These are phyloP conservation scores for Tilletia walkeri DNA, from an alignment of 1,284 basidiomycete species.

Conservation along the genomic window DNA sequence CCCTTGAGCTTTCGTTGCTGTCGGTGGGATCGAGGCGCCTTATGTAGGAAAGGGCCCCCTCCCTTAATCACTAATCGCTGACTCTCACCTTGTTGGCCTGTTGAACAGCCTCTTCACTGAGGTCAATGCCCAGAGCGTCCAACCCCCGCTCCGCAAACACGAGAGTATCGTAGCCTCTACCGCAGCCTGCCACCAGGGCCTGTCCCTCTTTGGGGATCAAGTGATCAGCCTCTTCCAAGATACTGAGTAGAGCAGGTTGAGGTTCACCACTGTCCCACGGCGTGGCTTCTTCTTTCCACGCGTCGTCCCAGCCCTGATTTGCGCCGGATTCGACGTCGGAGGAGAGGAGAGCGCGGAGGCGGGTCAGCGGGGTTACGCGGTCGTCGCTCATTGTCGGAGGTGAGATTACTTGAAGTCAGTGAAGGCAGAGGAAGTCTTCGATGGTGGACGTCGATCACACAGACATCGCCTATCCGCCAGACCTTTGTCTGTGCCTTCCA, in stretches of 20 bases:
- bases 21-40: not conserved
- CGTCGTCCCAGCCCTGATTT: slow-evolving; percentile 32
- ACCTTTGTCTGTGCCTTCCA: too few species aligned
- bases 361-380: not conserved
- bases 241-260: slow-evolving; percentile 34
- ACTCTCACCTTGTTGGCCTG: slow-evolving; percentile 1
- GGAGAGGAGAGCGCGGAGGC: not conserved
- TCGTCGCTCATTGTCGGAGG: not conserved
- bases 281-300: slow-evolving; percentile 35
- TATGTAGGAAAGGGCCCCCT: not conserved
- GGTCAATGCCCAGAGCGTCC: slow-evolving; percentile 17
- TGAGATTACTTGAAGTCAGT: too few species aligned
- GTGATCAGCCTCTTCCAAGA: slow-evolving; percentile 17
- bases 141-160: slow-evolving; percentile 16
- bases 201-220: slow-evolving; percentile 1
- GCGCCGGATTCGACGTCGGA: not conserved
- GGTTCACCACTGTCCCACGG: slow-evolving; percentile 37
- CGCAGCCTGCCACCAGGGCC: slow-evolving; percentile 18
- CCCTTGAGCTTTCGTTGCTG: too few species aligned
- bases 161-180: slow-evolving; percentile 20
- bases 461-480: too few species aligned
- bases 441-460: too few species aligned
- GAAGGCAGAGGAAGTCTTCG: too few species aligned
- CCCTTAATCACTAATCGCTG: not conserved
- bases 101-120: slow-evolving; percentile 16